A percentile compares a stretch with the other conserved stretches of the same genome.
Evolutionary conservation across 1,284 basidiomycete species (phyloP).

Genomic region (Leccinum pachyderme): DNA sequence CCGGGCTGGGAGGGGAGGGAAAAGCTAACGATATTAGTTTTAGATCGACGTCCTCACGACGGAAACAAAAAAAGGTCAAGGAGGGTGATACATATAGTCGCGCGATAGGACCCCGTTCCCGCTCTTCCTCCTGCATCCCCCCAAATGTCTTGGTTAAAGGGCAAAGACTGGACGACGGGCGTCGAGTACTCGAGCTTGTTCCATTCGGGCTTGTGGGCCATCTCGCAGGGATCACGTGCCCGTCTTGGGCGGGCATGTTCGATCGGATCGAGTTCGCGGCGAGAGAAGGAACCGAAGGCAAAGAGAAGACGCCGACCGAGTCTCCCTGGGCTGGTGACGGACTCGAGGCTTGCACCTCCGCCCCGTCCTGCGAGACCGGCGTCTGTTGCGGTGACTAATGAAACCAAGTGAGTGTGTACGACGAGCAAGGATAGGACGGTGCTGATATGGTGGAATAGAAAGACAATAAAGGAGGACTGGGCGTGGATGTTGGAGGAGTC

Average conservation of each 20-base stretch:
- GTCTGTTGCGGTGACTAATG: constrained; percentile 8
- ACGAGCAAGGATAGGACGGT: too few species aligned
- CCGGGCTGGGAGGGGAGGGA: constrained; percentile 1
- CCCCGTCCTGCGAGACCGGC: constrained; percentile 12
- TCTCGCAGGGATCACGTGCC: constrained; percentile 18
- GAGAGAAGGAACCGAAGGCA: constrained; percentile 2
- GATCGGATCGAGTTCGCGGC: constrained; percentile 3
- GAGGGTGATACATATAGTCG: constrained; percentile 25
- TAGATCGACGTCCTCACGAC: constrained; percentile 10
- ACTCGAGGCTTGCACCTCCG: constrained; percentile 1
- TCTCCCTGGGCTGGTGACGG: constrained; percentile 1
- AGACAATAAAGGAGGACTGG: neutral
- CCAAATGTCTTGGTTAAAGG: constrained; percentile 33
- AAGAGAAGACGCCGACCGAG: constrained; percentile 4
- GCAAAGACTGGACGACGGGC: constrained; percentile 29
- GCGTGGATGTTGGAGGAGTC: constrained; percentile 32
- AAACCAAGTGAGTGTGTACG: too few species aligned
- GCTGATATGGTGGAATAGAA: too few species aligned
- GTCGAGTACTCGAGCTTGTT: constrained; percentile 32
- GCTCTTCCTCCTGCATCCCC: neutral
- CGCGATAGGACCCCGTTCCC: neutral
- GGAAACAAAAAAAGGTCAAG: constrained; percentile 16
- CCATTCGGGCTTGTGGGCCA: constrained; percentile 29
- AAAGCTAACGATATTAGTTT: neutral
- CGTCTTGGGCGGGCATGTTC: constrained; percentile 12